Conservation (phyloP, 495 filamentous ascomycete genomes). For the Oidiodendron maius region DNA sequence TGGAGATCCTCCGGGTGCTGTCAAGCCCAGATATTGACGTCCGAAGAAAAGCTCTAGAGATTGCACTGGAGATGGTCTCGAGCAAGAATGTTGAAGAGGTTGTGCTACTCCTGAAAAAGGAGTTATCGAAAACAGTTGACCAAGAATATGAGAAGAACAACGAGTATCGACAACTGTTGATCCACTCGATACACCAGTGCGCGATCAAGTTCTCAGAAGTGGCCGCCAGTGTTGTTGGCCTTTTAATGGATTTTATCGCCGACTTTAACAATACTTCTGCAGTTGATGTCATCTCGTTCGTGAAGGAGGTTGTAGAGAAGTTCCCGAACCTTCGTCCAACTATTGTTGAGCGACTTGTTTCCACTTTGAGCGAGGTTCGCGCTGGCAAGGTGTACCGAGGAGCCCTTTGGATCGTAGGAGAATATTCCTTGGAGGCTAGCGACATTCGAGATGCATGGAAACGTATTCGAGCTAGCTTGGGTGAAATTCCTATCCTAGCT, state of each 20-base stretch:
- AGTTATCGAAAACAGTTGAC: slow-evolving; percentile 94
- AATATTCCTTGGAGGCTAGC: slow-evolving; percentile 88
- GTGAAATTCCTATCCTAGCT: slow-evolving; percentile 94
- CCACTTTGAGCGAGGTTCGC: slow-evolving; percentile 86
- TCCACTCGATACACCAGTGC: slow-evolving; percentile 95
- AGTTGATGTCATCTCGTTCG: slow-evolving; percentile 96
- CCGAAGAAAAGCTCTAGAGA: slow-evolving; percentile 80
- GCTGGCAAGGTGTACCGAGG: slow-evolving; percentile 97
- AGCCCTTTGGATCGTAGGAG: slow-evolving; percentile 95
- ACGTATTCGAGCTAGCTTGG: slow-evolving; percentile 85
- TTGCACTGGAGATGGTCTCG: slow-evolving; percentile 95
- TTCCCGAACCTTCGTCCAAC: slow-evolving; percentile 84
- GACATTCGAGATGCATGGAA: slow-evolving; percentile 98
- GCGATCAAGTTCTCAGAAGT: slow-evolving; percentile 99
- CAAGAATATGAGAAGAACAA: slow-evolving; percentile 99
- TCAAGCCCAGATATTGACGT: slow-evolving; percentile 96
- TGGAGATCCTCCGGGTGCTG: slow-evolving; percentile 96
- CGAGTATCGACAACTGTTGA: slow-evolving; percentile 92
- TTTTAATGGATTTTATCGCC: slow-evolving; percentile 99
- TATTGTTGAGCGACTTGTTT: slow-evolving; percentile 83
- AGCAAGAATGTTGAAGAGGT: slow-evolving; percentile 99
- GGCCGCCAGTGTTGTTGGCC: slow-evolving; percentile 89
- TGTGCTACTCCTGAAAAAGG: slow-evolving; percentile 92
- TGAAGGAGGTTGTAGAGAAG: slow-evolving; percentile 98
- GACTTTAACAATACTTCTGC: slow-evolving; percentile 97